phyloP scores from a whole-genome alignment of 768 basidiomycete species.

The Brasilioporus rufonigricans region DNA sequence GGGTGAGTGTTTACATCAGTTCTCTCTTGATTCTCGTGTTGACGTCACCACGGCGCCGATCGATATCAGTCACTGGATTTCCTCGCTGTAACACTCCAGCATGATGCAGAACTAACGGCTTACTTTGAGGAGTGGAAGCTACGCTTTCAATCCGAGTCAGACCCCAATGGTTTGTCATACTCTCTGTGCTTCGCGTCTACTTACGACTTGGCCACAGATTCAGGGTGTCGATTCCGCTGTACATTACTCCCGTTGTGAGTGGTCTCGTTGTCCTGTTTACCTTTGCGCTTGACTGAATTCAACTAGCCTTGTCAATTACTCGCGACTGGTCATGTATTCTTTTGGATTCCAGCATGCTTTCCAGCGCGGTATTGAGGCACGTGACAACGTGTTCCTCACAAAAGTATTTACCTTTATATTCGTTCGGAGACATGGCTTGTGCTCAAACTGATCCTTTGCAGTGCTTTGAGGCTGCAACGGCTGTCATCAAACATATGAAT shows the following conservation, averaged over 20 bases:
- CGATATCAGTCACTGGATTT: conserved; percentile 59
- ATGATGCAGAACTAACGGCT: conserved; percentile 54
- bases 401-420: conserved; percentile 52
- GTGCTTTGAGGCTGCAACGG: conserved; percentile 71
- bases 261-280: background rate
- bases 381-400: conserved; percentile 64
- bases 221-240: conserved; percentile 58
- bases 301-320: conserved; percentile 68
- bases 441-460: background rate
- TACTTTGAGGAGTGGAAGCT: conserved; percentile 68
- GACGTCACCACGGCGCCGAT: conserved; percentile 2
- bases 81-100: conserved; percentile 55
- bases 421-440: background rate
- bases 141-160: conserved; percentile 59
- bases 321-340: conserved; percentile 81
- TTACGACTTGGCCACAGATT: conserved; percentile 40
- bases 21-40: background rate
- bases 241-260: conserved; percentile 68
- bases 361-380: conserved; percentile 60
- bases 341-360: conserved; percentile 86
- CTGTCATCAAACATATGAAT: conserved; percentile 63
- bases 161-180: conserved; percentile 46
- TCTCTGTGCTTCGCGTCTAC: background rate
- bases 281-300: conserved; percentile 7
- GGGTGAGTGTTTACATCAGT: conserved; percentile 38